phyloP scores from a whole-genome alignment of 129 eudicot species.

The Ambrosia artemisiifolia region DNA sequence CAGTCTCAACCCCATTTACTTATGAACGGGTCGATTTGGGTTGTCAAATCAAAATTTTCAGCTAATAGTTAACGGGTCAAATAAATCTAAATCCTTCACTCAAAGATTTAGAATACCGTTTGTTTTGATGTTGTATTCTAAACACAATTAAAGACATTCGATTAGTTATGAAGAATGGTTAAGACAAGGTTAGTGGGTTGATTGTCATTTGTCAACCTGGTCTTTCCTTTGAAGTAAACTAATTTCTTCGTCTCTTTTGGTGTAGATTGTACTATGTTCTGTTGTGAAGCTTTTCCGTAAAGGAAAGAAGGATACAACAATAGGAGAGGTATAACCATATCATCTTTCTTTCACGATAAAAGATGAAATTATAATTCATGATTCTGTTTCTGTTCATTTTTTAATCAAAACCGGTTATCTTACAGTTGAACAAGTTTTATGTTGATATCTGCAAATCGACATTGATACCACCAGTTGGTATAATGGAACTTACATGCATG shows the following conservation, averaged over 20 bases:
- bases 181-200: not conserved
- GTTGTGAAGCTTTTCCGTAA: conserved; percentile 82
- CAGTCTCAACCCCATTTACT: not conserved
- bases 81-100: not conserved
- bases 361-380: not conserved
- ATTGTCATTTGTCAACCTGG: not conserved
- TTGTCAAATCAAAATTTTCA: not conserved
- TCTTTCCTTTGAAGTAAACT: conserved; percentile 5
- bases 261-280: conserved; percentile 87
- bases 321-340: conserved; percentile 69
- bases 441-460: conserved; percentile 80
- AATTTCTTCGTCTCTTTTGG: conserved; percentile 15
- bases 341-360: not conserved
- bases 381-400: not conserved
- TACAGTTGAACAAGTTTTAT: conserved; percentile 80
- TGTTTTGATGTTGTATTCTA: not conserved
- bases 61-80: not conserved
- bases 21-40: not conserved
- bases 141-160: not conserved
- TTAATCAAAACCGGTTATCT: conserved; percentile 3
- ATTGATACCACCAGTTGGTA: conserved; percentile 66
- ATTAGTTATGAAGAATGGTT: not conserved
- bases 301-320: conserved; percentile 76
- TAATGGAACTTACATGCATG: conserved; percentile 86
- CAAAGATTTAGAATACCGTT: not conserved